Evolutionary conservation across 805 yeast species (phyloP).

Genomic region (Diddensiella santjacobensis): DNA sequence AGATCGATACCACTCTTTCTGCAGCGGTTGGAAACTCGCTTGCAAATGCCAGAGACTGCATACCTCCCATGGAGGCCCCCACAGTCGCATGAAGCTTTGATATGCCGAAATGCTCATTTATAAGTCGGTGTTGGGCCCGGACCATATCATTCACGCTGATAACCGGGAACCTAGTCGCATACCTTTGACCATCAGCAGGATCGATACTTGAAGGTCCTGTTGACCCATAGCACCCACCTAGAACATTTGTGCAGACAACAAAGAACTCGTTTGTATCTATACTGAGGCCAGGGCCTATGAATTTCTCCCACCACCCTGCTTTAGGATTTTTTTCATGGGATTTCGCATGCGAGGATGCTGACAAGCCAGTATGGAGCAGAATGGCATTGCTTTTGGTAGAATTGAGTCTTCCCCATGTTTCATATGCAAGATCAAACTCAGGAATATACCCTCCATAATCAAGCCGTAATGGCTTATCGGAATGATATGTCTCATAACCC

Average conservation of each 20-base stretch:
- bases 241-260: conserved; percentile 82
- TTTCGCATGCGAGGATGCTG: conserved; percentile 91
- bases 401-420: conserved; percentile 82
- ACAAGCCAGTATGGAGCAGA: conserved; percentile 82
- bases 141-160: conserved; percentile 86
- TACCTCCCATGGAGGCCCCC: conserved; percentile 98
- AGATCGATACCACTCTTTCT: conserved; percentile 67
- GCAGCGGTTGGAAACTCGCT: conserved; percentile 78
- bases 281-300: conserved; percentile 77
- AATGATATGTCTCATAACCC: conserved; percentile 60
- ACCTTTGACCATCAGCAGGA: conserved; percentile 61
- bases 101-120: conserved; percentile 60
- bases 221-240: conserved; percentile 94
- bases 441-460: conserved; percentile 82
- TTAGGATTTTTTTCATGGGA: conserved; percentile 65
- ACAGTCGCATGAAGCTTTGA: conserved; percentile 67
- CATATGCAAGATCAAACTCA: conserved; percentile 80
- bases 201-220: conserved; percentile 86
- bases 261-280: conserved; percentile 80
- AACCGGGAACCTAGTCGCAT: conserved; percentile 86
- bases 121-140: conserved; percentile 73
- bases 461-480: conserved; percentile 57
- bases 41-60: conserved; percentile 89
- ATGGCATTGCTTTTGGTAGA: conserved; percentile 64
- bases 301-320: conserved; percentile 95